Percentiles rank a stretch among this genome's conserved stretches.
These are phyloP conservation scores for Oenanthe sinensis DNA, from an alignment of 129 eudicot genomes.

Conservation along the genomic window DNA sequence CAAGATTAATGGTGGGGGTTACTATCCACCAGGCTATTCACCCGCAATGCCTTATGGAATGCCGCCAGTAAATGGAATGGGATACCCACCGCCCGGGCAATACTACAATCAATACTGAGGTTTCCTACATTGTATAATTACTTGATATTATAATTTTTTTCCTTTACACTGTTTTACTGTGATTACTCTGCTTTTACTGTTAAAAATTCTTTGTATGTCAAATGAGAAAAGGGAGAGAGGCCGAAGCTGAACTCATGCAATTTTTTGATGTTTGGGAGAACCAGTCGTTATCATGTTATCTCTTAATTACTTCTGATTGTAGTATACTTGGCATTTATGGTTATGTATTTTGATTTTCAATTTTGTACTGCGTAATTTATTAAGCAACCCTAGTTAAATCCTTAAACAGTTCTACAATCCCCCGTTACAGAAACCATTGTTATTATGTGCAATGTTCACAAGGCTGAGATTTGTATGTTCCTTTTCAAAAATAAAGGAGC, in stretches of 20 bases:
- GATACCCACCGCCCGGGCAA: constrained; percentile 15
- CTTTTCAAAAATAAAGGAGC: no score
- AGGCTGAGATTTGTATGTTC: no score
- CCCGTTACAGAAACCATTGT: not conserved
- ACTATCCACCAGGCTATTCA: constrained; percentile 51
- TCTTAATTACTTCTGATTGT: not conserved
- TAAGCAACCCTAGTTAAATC: not conserved
- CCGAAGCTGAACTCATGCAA: not conserved
- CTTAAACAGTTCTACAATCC: not conserved
- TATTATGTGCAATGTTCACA: not conserved
- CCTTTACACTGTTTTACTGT: constrained; percentile 26
- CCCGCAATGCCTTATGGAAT: constrained; percentile 74
- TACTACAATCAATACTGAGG: constrained; percentile 40
- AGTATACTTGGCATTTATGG: not conserved
- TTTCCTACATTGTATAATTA: constrained; percentile 15
- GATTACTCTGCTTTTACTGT: constrained; percentile 15
- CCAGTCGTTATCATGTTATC: not conserved
- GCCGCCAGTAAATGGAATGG: constrained; percentile 49
- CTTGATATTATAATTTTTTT: not conserved
- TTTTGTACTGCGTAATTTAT: not conserved
- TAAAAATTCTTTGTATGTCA: constrained; percentile 23
- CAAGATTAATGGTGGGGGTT: constrained; percentile 48
- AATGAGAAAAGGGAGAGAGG: constrained; percentile 18
- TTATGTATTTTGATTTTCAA: not conserved
- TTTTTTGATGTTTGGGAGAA: not conserved